phyloP scores from a whole-genome alignment of 2,329 filamentous ascomycete species.

The Fusarium piperis region DNA sequence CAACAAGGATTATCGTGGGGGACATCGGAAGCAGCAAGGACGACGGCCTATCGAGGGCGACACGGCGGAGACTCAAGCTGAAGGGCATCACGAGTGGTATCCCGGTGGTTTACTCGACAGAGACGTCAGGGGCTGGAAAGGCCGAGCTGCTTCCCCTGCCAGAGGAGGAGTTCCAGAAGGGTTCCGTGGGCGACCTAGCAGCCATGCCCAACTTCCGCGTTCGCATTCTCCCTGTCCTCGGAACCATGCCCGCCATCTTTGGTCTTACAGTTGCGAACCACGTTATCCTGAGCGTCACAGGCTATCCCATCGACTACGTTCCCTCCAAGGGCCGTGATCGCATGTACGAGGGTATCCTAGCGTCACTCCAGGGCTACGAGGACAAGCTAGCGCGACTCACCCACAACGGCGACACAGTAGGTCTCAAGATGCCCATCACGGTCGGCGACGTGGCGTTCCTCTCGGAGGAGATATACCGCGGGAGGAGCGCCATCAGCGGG shows the following conservation, averaged over 20 bases:
- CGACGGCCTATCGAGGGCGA: conserved; percentile 87
- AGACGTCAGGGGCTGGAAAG: conserved; percentile 90
- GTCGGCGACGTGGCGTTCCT: conserved; percentile 86
- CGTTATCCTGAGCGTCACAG: conserved; percentile 82
- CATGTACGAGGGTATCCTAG: conserved; percentile 87
- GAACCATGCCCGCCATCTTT: conserved; percentile 97
- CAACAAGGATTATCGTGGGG: conserved; percentile 85
- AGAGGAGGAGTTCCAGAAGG: conserved; percentile 89
- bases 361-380: conserved; percentile 78
- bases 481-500: conserved; percentile 84
- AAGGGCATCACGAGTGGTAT: conserved; percentile 86
- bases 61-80: conserved; percentile 79
- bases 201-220: conserved; percentile 93
- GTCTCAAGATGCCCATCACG: conserved; percentile 82
- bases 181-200: conserved; percentile 84
- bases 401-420: conserved; percentile 56
- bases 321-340: conserved; percentile 86
- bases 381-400: conserved; percentile 72
- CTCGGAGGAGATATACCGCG: conserved; percentile 87
- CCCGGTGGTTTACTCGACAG: conserved; percentile 90
- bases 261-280: conserved; percentile 93
- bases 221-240: conserved; percentile 92
- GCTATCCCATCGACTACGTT: conserved; percentile 87
- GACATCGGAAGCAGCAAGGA: conserved; percentile 91
- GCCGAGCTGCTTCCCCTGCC: conserved; percentile 86